phyloP scores from a whole-genome alignment of 2,329 filamentous ascomycete genomes.

The Sporothrix globosa region DNA sequence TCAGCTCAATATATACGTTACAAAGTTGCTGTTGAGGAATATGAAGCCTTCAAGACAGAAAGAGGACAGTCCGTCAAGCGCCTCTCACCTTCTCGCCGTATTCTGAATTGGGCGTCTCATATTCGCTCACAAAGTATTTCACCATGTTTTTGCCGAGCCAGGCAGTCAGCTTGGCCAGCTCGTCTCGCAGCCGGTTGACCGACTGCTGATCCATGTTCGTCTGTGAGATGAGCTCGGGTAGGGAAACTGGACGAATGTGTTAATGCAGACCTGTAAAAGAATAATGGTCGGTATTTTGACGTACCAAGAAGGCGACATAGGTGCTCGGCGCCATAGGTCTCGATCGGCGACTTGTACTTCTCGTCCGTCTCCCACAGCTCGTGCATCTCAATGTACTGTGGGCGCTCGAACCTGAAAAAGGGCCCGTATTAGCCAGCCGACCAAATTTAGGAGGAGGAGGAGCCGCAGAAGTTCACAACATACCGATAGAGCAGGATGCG shows the following conservation, averaged over 20 bases:
- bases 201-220: slow-evolving; percentile 97
- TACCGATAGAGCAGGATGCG: slow-evolving; percentile 84
- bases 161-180: slow-evolving; percentile 80
- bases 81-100: slow-evolving; percentile 64
- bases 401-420: slow-evolving; percentile 74
- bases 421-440: not conserved
- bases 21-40: not conserved
- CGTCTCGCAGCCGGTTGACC: slow-evolving; percentile 81
- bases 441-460: too few species aligned
- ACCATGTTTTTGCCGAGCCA: slow-evolving; percentile 81
- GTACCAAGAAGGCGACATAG: slow-evolving; percentile 84
- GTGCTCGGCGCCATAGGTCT: slow-evolving; percentile 93
- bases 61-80: slow-evolving; percentile 41
- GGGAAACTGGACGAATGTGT: slow-evolving; percentile 63
- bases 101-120: slow-evolving; percentile 71
- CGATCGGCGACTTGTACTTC: slow-evolving; percentile 70
- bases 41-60: not conserved
- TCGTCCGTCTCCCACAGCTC: slow-evolving; percentile 63
- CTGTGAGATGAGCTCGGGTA: slow-evolving; percentile 92
- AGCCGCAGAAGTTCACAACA: slow-evolving; percentile 32
- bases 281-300: slow-evolving; percentile 36
- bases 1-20: not conserved
- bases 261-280: not conserved
- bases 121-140: slow-evolving; percentile 76
- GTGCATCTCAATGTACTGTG: slow-evolving; percentile 79